Evolutionary conservation across 768 basidiomycete species (phyloP).

Genomic region (Agaricus sinodeliciosus): DNA sequence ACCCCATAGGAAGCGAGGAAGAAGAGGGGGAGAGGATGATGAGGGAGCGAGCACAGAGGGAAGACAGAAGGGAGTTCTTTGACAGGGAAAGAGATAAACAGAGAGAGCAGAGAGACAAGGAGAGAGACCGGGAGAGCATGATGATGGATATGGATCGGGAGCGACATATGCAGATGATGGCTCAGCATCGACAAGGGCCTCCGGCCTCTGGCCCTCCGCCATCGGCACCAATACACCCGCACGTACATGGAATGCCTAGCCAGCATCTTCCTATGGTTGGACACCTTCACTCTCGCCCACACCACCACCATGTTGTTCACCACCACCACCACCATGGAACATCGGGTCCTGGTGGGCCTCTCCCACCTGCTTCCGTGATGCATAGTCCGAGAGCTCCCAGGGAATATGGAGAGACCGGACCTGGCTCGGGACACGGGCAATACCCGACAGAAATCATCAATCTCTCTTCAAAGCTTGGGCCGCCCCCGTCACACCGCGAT

Average conservation of each 20-base stretch:
- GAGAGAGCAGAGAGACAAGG: conserved; percentile 22
- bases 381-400: conserved; percentile 16
- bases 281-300: conserved; percentile 42
- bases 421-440: conserved; percentile 32
- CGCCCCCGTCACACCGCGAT: conserved; percentile 29
- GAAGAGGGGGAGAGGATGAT: conserved; percentile 32
- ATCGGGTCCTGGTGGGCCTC: conserved; percentile 10
- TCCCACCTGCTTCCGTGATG: conserved; percentile 6
- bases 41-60: conserved; percentile 20
- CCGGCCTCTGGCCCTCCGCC: conserved; percentile 18
- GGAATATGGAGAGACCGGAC: conserved; percentile 28
- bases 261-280: conserved; percentile 28
- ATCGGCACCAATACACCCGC: conserved; percentile 18
- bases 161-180: conserved; percentile 13
- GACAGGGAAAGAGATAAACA: conserved; percentile 25
- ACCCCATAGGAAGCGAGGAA: conserved; percentile 25
- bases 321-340: conserved; percentile 33
- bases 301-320: conserved; percentile 47
- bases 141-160: conserved; percentile 14
- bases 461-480: conserved; percentile 32
- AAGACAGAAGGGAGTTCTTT: conserved; percentile 22
- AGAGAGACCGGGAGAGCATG: conserved; percentile 16
- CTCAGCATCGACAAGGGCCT: conserved; percentile 25
- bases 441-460: conserved; percentile 46
- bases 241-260: conserved; percentile 16